Evolutionary conservation across 2,329 filamentous ascomycete genomes (phyloP).

Genomic region (Alternaria sp.): DNA sequence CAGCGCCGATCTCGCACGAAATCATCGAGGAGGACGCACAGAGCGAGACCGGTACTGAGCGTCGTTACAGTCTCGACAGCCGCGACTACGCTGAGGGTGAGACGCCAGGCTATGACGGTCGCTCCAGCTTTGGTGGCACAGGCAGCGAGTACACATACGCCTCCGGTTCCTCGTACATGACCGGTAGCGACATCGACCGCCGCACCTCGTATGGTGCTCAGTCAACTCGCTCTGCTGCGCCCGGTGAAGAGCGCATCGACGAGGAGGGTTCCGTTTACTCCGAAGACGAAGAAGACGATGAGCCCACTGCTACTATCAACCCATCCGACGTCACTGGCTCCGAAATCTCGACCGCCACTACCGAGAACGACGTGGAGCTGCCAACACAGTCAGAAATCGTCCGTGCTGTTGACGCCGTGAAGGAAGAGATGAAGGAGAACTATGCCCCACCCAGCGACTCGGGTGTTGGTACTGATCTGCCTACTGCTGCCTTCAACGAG

Average conservation of each 20-base stretch:
- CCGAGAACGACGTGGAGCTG: conserved; percentile 25
- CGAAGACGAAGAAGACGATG: conserved; percentile 41
- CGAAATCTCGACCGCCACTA: conserved; percentile 30
- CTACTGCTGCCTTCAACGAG: conserved; percentile 36
- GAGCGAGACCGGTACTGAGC: conserved; percentile 50
- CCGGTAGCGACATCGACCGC: conserved; percentile 53
- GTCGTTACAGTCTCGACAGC: conserved; percentile 45
- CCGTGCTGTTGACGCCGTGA: conserved; percentile 38
- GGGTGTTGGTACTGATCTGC: conserved; percentile 47
- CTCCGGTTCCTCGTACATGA: conserved; percentile 57
- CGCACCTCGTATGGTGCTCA: conserved; percentile 52
- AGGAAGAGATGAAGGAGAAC: conserved; percentile 36
- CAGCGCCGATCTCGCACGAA: conserved; percentile 24
- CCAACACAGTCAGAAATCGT: conserved; percentile 43
- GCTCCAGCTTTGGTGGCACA: conserved; percentile 50
- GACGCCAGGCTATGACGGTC: conserved; percentile 44
- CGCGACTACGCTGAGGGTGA: conserved; percentile 46
- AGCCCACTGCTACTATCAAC: conserved; percentile 32
- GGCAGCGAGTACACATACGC: conserved; percentile 55
- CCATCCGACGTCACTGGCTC: conserved; percentile 35
- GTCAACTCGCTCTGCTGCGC: conserved; percentile 39
- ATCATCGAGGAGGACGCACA: conserved; percentile 38
- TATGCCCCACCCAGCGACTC: conserved; percentile 42
- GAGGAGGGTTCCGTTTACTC: conserved; percentile 41
- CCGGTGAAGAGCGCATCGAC: conserved; percentile 40